These are phyloP conservation scores for Teunomyces panamensis DNA, from an alignment of 805 yeast genomes.

Conservation along the genomic window DNA sequence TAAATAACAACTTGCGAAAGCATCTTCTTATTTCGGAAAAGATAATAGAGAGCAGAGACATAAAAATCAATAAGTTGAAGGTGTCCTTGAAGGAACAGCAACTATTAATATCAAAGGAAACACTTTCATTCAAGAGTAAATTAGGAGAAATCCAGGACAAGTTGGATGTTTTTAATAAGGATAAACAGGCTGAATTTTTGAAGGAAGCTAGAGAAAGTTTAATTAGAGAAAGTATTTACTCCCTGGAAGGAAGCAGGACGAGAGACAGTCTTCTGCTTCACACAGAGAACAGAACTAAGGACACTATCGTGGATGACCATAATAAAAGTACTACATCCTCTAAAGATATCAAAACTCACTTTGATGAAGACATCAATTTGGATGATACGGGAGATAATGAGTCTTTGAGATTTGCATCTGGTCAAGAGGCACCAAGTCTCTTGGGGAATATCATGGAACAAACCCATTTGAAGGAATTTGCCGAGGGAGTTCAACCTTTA, in stretches of 20 bases:
- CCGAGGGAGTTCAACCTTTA: neutral
- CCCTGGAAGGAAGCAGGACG: slow-evolving; percentile 12
- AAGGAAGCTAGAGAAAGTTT: slow-evolving; percentile 11
- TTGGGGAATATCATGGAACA: neutral
- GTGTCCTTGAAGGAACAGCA: slow-evolving; percentile 49
- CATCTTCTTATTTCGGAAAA: slow-evolving; percentile 55
- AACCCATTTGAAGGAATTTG: neutral
- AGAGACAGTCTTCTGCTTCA: slow-evolving; percentile 12
- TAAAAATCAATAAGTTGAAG: slow-evolving; percentile 55
- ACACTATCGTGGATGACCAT: slow-evolving; percentile 8
- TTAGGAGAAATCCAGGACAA: slow-evolving; percentile 27
- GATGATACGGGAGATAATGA: neutral
- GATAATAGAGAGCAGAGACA: slow-evolving; percentile 55
- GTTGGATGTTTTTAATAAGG: slow-evolving; percentile 11
- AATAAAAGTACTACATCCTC: neutral
- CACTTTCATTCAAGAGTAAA: slow-evolving; percentile 46
- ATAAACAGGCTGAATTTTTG: slow-evolving; percentile 12
- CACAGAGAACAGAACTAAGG: slow-evolving; percentile 12
- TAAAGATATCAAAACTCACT: neutral
- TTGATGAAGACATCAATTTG: neutral
- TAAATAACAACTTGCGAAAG: slow-evolving; percentile 53
- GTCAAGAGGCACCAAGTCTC: neutral
- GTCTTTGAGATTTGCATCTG: neutral
- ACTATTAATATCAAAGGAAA: slow-evolving; percentile 45
- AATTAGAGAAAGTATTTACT: slow-evolving; percentile 14